phyloP scores from a whole-genome alignment of 352 stramenopile genomes.

The Globisporangium solare region DNA sequence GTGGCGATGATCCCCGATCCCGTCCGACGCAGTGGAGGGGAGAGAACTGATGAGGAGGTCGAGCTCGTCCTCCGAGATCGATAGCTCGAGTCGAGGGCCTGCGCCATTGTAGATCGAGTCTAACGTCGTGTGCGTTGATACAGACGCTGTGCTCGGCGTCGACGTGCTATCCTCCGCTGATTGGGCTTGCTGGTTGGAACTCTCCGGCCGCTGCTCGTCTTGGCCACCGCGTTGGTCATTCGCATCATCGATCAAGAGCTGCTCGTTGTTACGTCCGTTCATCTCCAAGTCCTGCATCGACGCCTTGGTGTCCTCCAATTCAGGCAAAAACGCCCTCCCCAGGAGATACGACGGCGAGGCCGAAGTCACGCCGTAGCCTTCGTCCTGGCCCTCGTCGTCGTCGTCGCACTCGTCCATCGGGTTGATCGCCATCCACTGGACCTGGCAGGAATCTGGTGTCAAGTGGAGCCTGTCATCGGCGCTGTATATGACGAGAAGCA shows the following conservation, averaged over 20 bases:
- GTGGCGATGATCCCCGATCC: not conserved
- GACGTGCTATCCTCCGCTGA: too few relatives aligned
- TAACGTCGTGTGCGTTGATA: not conserved
- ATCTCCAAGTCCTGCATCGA: not conserved
- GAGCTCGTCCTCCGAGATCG: slow-evolving; percentile 49
- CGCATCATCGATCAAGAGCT: not conserved
- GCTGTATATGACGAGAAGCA: too few relatives aligned
- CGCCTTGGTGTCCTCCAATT: not conserved
- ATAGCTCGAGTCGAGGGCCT: slow-evolving; percentile 41
- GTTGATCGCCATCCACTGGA: slow-evolving; percentile 71
- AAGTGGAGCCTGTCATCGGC: slow-evolving; percentile 19
- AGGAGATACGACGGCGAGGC: not conserved
- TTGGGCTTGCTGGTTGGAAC: too few relatives aligned
- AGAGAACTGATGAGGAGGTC: slow-evolving; percentile 49
- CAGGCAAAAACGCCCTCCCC: not conserved
- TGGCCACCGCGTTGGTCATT: not conserved
- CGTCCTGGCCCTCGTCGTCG: slow-evolving; percentile 12
- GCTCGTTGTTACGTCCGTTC: not conserved
- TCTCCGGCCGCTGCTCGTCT: not conserved
- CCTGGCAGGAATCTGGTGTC: slow-evolving; percentile 44
- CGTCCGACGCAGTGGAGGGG: slow-evolving; percentile 2
- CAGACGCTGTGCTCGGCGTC: not conserved
- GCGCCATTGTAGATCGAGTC: slow-evolving; percentile 8
- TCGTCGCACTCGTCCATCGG: slow-evolving; percentile 38
- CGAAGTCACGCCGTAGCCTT: slow-evolving; percentile 2